phyloP scores from a whole-genome alignment of 1,139 yeast genomes.

The Yamadazyma dendronema region DNA sequence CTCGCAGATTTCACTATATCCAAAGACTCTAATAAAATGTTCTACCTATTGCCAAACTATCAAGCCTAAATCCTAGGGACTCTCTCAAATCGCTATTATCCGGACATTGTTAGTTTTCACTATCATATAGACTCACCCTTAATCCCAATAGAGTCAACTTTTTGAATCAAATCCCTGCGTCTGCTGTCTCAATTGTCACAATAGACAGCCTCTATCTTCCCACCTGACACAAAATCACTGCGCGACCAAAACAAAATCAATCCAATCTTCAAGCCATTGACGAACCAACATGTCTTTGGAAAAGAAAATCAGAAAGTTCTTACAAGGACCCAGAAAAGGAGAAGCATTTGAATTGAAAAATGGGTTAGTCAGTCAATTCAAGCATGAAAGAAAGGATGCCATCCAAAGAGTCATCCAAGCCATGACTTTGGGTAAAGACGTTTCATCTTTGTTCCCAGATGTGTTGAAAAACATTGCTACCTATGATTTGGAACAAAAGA shows the following conservation, averaged over 20 bases:
- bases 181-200: not conserved
- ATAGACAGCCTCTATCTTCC: not conserved
- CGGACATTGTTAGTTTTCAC: no score
- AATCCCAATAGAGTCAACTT: no score
- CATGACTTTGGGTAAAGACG: slow-evolving; percentile 99
- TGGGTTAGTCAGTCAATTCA: slow-evolving; percentile 93
- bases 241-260: not conserved
- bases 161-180: not conserved
- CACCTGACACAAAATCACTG: no score
- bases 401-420: slow-evolving; percentile 96
- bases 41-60: no score
- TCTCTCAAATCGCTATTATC: no score
- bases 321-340: slow-evolving; percentile 53
- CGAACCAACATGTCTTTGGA: slow-evolving; percentile 39
- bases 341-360: slow-evolving; percentile 87
- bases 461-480: slow-evolving; percentile 96
- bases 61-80: no score
- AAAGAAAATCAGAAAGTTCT: slow-evolving; percentile 42
- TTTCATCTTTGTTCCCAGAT: slow-evolving; percentile 91
- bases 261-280: not conserved
- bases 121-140: no score
- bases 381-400: slow-evolving; percentile 92
- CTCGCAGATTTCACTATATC: no score
- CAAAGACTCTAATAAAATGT: no score
- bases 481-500: slow-evolving; percentile 94